Evolutionary conservation across 2,329 filamentous ascomycete genomes (phyloP).

Genomic region (Leptodontidium sp.): DNA sequence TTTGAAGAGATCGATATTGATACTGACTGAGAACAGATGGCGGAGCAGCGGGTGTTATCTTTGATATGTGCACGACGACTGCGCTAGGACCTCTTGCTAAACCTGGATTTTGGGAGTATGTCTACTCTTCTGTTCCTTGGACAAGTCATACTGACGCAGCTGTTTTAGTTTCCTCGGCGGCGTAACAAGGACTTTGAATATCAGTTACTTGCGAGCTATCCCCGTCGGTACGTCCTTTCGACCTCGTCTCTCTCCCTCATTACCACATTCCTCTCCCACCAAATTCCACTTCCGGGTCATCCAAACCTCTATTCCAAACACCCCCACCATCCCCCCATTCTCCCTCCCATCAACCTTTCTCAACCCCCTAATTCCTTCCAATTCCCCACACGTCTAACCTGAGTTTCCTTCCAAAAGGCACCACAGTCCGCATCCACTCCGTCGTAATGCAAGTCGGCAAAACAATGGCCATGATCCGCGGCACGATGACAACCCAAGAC

Average conservation of each 20-base stretch:
- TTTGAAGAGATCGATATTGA: neutral
- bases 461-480: conserved; percentile 60
- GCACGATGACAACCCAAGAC: conserved; percentile 58
- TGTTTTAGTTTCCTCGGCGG: conserved; percentile 54
- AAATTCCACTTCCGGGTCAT: too few relatives aligned
- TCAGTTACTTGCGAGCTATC: conserved; percentile 59
- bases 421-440: conserved; percentile 53
- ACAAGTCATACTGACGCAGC: neutral
- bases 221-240: conserved; percentile 50
- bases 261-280: neutral
- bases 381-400: too few relatives aligned
- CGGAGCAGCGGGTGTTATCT: conserved; percentile 60
- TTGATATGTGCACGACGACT: conserved; percentile 62
- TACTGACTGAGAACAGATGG: conserved; percentile 48
- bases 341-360: neutral
- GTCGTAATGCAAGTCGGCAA: conserved; percentile 55
- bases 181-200: conserved; percentile 57
- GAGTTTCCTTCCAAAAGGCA: conserved; percentile 40
- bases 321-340: neutral
- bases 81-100: conserved; percentile 57
- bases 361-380: too few relatives aligned
- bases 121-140: conserved; percentile 17
- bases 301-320: too few relatives aligned
- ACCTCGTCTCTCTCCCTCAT: neutral
- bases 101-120: conserved; percentile 58